Base-by-base conservation (phyloP, 2,329 filamentous ascomycete species). In the Aureobasidium sp. region DNA sequence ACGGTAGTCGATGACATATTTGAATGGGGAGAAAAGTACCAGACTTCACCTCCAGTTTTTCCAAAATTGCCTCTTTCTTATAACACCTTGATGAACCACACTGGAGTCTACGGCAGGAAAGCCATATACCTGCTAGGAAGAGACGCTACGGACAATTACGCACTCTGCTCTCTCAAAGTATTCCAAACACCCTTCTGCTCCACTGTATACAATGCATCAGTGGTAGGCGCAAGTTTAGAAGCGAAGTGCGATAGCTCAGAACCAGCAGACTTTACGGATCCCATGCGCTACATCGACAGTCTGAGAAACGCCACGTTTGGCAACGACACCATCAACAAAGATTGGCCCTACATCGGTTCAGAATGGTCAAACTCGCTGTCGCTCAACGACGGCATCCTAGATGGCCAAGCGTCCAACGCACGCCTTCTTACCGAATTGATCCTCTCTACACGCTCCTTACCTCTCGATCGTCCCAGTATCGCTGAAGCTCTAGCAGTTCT, bases 401-500 rank as follows among this genome's bases (percentile, higher is more conserved):
- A 79, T 37, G 77, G 69, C 6, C 72, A 75, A 53, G 77, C 77
- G 3, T 75, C 74, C 37, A 80, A 78, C 47, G 73, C 76, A 0
- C 69, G 79, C 0, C 66, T 80, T 0, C 67, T 80, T 4, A 78
- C 73, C 10, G 75, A 81, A 52, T 67, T 79, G 44, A 75, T 79
- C 20, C 65, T 79, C 1, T 70, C 71, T 0, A 57, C 61, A 1
- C 66, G 70, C 1, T 66, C 73, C 9, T 77, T 90, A 0, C 76
- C 80, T 37, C 72, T 77, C 0, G 69, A 73, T 0, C 72, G 87
- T 0, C 90, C 90, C 0, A 89, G 86, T 2, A 79, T 89, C n/a
- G 86, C 84, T 0, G 90, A 94, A 72, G 86, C 87, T 0, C 71
- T 94, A 0, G 87, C 89, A 0, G 87, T 90, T 0, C 80, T 91